phyloP scores from a whole-genome alignment of 495 filamentous ascomycete species.

The Thozetella sp. region DNA sequence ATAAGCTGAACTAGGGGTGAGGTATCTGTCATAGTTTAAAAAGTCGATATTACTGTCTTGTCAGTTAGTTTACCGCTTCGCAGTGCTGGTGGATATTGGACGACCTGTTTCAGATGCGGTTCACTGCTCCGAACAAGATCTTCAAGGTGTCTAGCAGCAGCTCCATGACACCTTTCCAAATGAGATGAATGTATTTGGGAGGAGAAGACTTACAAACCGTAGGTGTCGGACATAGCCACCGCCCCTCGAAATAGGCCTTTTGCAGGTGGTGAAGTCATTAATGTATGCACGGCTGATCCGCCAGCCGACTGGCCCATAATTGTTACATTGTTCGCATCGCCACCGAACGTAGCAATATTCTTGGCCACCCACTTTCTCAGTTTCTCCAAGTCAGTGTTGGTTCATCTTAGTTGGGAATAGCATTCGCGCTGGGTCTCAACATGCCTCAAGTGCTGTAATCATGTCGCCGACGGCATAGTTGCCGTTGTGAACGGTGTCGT shows the following conservation, averaged over 20 bases:
- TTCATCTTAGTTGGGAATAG: no score
- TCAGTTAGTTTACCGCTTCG: not conserved
- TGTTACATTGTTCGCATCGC: not conserved
- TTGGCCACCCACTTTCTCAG: not conserved
- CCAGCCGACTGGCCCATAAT: not conserved
- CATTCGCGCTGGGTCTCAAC: not conserved
- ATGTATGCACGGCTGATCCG: not conserved
- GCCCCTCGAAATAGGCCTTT: not conserved
- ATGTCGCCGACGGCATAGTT: slow-evolving; percentile 2
- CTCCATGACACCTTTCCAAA: not conserved
- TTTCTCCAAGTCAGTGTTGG: not conserved
- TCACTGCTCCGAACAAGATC: no score
- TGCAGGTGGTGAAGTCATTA: not conserved
- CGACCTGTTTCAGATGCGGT: no score
- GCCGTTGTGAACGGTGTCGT: not conserved
- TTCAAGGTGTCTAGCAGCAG: no score
- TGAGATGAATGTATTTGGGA: not conserved
- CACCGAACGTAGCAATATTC: slow-evolving; percentile 2
- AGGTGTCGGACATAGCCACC: not conserved
- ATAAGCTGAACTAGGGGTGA: not conserved
- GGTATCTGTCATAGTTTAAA: not conserved
- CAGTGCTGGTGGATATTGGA: not conserved
- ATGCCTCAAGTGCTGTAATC: not conserved
- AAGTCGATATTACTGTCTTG: not conserved
- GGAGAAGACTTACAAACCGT: not conserved